These are phyloP conservation scores for Allomyces macrogynus DNA, from an alignment of 192 early-diverging fungal species.

Conservation along the genomic window DNA sequence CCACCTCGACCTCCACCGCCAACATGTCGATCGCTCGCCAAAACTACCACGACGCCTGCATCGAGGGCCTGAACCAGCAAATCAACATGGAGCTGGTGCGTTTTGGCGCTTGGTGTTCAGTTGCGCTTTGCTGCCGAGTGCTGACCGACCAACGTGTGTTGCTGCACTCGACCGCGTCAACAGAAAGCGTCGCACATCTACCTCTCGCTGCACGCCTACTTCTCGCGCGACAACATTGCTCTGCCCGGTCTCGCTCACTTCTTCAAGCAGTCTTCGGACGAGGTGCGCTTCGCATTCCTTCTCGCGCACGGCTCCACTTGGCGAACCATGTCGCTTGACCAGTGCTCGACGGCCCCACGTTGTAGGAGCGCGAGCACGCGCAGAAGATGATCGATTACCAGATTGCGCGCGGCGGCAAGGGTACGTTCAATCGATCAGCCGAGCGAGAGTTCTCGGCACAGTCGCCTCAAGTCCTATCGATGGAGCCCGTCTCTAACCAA, in stretches of 20 bases:
- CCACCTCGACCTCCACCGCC: no score
- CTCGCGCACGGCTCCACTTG: neutral
- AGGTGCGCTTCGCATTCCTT: slow-evolving; percentile 5
- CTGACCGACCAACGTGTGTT: no score
- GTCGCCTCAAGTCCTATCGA: no score
- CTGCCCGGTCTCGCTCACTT: slow-evolving; percentile 33
- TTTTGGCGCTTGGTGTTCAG: no score
- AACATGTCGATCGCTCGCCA: slow-evolving; percentile 28
- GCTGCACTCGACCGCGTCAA: no score
- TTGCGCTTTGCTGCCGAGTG: no score
- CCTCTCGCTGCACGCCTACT: slow-evolving; percentile 30
- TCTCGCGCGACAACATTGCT: slow-evolving; percentile 18
- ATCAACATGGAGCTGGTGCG: slow-evolving; percentile 27
- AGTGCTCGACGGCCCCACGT: neutral
- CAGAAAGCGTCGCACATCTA: slow-evolving; percentile 31
- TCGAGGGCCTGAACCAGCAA: slow-evolving; percentile 34
- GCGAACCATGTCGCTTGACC: slow-evolving; percentile 11
- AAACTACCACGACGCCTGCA: slow-evolving; percentile 24
- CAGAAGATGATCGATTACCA: slow-evolving; percentile 28
- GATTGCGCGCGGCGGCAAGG: slow-evolving; percentile 31
- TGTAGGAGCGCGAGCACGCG: slow-evolving; percentile 17
- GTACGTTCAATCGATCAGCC: no score
- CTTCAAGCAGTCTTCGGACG: slow-evolving; percentile 24
- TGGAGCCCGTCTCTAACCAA: no score
- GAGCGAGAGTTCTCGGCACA: no score